These are phyloP conservation scores for Oidium heveae DNA, from an alignment of 2,329 filamentous ascomycete genomes.

Conservation along the genomic window DNA sequence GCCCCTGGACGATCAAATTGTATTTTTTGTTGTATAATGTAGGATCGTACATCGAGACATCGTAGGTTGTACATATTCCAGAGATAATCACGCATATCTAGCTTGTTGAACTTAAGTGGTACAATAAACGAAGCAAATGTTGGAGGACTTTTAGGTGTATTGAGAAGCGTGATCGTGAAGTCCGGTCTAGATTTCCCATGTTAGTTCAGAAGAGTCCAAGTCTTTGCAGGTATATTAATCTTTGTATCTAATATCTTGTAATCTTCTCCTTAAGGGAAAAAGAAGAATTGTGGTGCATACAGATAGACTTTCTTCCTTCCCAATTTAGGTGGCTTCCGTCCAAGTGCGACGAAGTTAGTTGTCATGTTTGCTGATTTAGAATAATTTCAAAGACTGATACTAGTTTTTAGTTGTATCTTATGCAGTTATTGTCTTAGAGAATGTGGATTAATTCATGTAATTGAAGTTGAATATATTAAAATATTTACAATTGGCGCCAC, in stretches of 20 bases:
- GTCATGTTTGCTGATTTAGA: slow-evolving; percentile 4
- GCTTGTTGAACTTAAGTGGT: slow-evolving; percentile 79
- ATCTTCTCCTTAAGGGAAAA: background rate
- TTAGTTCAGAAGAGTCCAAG: too few species aligned
- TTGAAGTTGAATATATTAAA: too few species aligned
- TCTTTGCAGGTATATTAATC: background rate
- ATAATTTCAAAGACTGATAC: too few species aligned
- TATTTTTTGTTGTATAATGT: slow-evolving; percentile 43
- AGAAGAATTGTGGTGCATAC: slow-evolving; percentile 17
- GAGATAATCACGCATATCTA: slow-evolving; percentile 89
- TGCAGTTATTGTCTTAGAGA: too few species aligned
- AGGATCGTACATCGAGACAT: slow-evolving; percentile 49
- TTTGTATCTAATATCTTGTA: background rate
- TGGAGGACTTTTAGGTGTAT: slow-evolving; percentile 44
- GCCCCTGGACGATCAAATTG: slow-evolving; percentile 22
- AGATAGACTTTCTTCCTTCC: slow-evolving; percentile 30
- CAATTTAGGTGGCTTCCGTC: slow-evolving; percentile 14
- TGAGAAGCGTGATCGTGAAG: slow-evolving; percentile 57
- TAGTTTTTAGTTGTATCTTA: too few species aligned
- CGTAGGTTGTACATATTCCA: slow-evolving; percentile 62
- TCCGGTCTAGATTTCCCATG: slow-evolving; percentile 33
- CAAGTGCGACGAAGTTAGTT: slow-evolving; percentile 2
- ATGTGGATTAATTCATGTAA: too few species aligned
- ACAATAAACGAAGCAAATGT: slow-evolving; percentile 77
- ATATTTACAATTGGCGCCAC: too few species aligned